A percentile compares a stretch with the other conserved stretches of the same genome.
Evolutionary conservation across 2,329 filamentous ascomycete species (phyloP).

Genomic region (Aspergillus felis): DNA sequence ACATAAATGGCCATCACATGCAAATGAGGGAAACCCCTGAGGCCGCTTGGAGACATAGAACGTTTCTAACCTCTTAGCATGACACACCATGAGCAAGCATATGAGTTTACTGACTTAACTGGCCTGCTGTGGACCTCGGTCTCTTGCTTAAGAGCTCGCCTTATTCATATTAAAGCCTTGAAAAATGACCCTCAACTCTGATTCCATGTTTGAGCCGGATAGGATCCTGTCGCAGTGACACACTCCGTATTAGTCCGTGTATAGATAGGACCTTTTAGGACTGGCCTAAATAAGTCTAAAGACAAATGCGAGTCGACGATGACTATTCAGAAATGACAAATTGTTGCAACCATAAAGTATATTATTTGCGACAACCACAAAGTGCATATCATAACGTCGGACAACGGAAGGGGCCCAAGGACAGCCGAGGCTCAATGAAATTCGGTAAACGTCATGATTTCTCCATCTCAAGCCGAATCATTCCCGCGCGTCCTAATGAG

Average conservation of each 20-base stretch:
- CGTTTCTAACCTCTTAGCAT: background rate
- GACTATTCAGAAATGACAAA: background rate
- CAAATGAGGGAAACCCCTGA: background rate
- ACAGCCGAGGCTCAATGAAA: conserved; percentile 30
- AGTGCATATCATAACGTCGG: background rate
- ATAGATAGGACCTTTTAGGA: background rate
- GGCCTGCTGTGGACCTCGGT: background rate
- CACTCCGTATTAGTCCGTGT: too few species aligned
- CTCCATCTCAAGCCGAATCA: conserved; percentile 25
- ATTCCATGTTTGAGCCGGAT: background rate
- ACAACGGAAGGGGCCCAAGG: conserved; percentile 8
- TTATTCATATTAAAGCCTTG: background rate
- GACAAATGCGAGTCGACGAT: background rate
- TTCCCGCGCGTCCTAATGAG: conserved; percentile 17
- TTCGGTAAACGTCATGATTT: conserved; percentile 32
- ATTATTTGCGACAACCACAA: background rate
- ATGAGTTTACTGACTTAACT: background rate
- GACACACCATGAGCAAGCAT: background rate
- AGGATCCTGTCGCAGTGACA: background rate
- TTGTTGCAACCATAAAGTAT: background rate
- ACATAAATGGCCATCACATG: background rate
- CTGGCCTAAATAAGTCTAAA: background rate
- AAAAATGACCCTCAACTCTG: background rate
- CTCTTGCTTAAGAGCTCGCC: background rate
- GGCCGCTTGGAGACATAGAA: background rate